Evolutionary conservation across 352 stramenopile species (phyloP).

Genomic region (Aphanomyces cochlioides): DNA sequence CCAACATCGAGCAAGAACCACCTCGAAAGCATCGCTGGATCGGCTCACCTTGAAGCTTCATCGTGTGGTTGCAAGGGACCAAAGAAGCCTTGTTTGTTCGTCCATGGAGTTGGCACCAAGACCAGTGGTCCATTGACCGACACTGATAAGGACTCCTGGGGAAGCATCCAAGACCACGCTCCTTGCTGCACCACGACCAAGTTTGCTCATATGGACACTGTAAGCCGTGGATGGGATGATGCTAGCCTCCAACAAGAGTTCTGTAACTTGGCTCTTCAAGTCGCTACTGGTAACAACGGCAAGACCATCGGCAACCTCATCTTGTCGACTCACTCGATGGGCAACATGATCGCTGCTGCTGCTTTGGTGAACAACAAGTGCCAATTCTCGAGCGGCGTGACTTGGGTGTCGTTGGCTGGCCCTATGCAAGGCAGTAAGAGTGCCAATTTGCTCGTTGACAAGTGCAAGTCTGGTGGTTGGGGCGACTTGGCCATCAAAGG

Average conservation of each 20-base stretch:
- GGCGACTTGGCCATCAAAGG: not conserved
- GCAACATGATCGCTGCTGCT: conserved; percentile 38
- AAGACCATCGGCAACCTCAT: conserved; percentile 34
- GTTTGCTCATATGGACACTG: conserved; percentile 35
- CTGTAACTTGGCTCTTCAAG: conserved; percentile 26
- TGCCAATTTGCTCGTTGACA: conserved; percentile 19
- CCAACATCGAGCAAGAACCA: no score
- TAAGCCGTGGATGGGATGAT: conserved; percentile 33
- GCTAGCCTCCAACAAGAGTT: conserved; percentile 29
- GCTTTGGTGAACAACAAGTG: conserved; percentile 37
- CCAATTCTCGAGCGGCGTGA: conserved; percentile 32
- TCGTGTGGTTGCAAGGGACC: not conserved
- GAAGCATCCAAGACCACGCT: conserved; percentile 31
- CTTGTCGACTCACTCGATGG: conserved; percentile 44
- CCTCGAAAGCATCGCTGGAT: not conserved
- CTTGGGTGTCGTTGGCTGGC: conserved; percentile 40
- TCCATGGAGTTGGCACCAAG: conserved; percentile 43
- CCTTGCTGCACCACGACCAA: conserved; percentile 36
- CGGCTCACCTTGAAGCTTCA: not conserved
- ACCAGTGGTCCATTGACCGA: conserved; percentile 29
- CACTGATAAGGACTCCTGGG: conserved; percentile 30
- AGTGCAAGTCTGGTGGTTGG: not conserved
- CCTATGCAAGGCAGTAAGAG: conserved; percentile 38
- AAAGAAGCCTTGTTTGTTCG: conserved; percentile 37
- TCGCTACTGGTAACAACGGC: conserved; percentile 31